Conservation (phyloP, 495 filamentous ascomycete species). For the Lasiosphaeria ovina region DNA sequence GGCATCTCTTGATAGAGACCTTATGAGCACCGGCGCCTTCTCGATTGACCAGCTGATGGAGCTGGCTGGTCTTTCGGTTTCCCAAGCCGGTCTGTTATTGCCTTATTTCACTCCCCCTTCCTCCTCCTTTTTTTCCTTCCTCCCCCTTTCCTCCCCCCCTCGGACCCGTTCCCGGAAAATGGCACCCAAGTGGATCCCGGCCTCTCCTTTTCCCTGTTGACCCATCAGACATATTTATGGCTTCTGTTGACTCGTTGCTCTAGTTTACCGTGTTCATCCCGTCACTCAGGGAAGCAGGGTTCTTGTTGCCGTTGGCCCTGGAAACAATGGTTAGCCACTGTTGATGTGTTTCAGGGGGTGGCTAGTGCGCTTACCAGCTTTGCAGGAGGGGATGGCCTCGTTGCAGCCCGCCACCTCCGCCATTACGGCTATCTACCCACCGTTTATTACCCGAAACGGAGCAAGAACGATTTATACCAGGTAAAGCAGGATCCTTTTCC, state of each 20-base stretch:
- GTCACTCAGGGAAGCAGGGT: conserved; percentile 66
- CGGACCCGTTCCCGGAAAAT: no score
- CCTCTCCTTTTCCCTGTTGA: no score
- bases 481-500: conserved; percentile 38
- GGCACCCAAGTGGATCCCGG: no score
- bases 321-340: conserved; percentile 75
- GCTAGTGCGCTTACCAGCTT: conserved; percentile 27
- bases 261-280: conserved; percentile 84
- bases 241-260: conserved; percentile 3
- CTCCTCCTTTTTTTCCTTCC: not conserved
- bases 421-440: conserved; percentile 90
- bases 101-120: not conserved
- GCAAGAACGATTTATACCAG: conserved; percentile 86
- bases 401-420: conserved; percentile 89
- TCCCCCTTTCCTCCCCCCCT: not conserved
- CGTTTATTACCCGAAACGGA: conserved; percentile 89
- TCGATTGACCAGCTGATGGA: conserved; percentile 98
- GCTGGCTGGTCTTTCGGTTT: conserved; percentile 86
- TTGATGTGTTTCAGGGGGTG: conserved; percentile 14
- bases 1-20: conserved; percentile 82
- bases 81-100: conserved; percentile 70
- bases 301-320: conserved; percentile 87
- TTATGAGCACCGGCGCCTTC: conserved; percentile 91
- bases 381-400: conserved; percentile 86
- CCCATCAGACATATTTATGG: no score